Evolutionary conservation across 164 flowering plant genomes (phyloP), one percentile per base, ranked within the genome.

Genomic region (Vitis rupestris): DNA sequence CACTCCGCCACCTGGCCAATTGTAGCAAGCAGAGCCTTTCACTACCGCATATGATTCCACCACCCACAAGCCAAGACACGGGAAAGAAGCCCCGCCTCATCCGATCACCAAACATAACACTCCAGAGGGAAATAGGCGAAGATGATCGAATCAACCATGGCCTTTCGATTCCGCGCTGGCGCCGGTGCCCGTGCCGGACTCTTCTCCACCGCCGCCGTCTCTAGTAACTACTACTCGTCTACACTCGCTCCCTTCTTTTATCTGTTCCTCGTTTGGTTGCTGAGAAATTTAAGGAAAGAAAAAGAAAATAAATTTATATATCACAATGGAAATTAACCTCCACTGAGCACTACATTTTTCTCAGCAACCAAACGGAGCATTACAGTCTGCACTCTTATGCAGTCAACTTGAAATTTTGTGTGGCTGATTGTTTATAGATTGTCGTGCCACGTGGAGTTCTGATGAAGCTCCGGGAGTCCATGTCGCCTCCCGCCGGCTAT

Each of bases 91-190:
- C 44, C 44, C 44, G 44, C 44, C 44, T 37, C 44, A 37, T 37
- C 44, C 44, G 44, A 37, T 37, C 4, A 37, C 4, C 44, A 37
- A 37, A 3, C 44, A 3, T 6, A 37, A 6, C 44, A 3, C 44
- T 37, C 44, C 44, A 37, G 44, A 3, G 44, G 44, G 44, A 37
- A 37, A 6, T 37, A 37, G 59, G 72, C 73, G 82, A 62, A 68
- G 78, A 74, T 77, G 83, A 71, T 85, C 52, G 88, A 88, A 10
- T 73, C 89, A 29, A 59, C 85, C 68, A 65, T 83, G 68, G 81
- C 84, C 63, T 73, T 81, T 56, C 85, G 85, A 69, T 80, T 86
- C 78, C 70, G 74, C 67, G 55, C 77, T 83, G 80, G 65, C 19
- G 65, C 77, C 84, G 80, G 65, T n/a, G 65, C 27, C 27, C 27